phyloP scores from a whole-genome alignment of 345 rosid genomes.

The Pugionium cornutum region DNA sequence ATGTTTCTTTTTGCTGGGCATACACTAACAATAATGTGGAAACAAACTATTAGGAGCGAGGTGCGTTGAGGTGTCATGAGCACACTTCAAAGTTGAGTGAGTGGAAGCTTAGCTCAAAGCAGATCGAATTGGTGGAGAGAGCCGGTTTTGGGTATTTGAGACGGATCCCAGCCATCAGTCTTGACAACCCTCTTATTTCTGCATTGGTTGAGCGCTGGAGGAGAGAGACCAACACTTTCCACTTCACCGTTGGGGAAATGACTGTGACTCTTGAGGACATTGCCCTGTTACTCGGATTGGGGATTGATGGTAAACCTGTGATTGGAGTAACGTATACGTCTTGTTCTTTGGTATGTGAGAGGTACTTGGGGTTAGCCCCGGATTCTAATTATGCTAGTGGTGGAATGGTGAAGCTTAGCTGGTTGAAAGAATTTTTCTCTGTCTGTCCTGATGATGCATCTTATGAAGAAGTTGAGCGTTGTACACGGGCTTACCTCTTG shows the following conservation, averaged over 20 bases:
- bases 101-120: constrained; percentile 73
- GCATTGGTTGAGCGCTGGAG: constrained; percentile 96
- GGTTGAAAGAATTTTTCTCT: constrained; percentile 89
- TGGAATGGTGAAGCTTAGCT: constrained; percentile 97
- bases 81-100: constrained; percentile 91
- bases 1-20: too few relatives aligned
- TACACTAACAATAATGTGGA: constrained; percentile 15
- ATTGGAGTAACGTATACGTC: constrained; percentile 86
- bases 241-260: constrained; percentile 86
- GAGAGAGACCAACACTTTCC: too few relatives aligned
- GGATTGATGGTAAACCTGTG: constrained; percentile 92
- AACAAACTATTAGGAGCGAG: constrained; percentile 71
- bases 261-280: constrained; percentile 86
- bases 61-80: constrained; percentile 96
- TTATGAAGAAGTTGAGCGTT: constrained; percentile 55
- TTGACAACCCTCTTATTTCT: constrained; percentile 90
- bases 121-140: constrained; percentile 76
- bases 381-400: constrained; percentile 87
- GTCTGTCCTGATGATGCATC: constrained; percentile 66
- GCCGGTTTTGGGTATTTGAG: constrained; percentile 88
- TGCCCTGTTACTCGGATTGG: constrained; percentile 71
- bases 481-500: constrained; percentile 86
- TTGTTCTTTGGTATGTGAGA: constrained; percentile 64
- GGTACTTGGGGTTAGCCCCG: constrained; percentile 68
- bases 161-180: constrained; percentile 88